These are phyloP conservation scores for Leishmania gerbilli DNA, from an alignment of 208 protist genomes.

Conservation along the genomic window DNA sequence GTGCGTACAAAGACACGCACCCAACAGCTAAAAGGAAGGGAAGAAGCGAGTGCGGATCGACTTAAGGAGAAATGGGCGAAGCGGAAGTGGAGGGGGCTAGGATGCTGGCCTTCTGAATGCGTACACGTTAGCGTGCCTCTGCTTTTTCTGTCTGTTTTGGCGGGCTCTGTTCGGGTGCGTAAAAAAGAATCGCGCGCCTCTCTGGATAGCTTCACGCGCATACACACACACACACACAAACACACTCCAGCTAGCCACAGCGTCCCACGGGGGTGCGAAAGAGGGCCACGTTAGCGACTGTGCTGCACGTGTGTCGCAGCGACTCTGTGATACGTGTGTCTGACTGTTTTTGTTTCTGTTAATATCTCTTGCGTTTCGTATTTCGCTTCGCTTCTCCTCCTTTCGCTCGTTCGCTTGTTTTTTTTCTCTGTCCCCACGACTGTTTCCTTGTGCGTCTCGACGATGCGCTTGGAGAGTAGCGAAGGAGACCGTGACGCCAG, in stretches of 20 bases:
- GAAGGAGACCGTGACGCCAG: neutral
- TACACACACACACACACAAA: neutral
- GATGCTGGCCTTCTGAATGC: neutral
- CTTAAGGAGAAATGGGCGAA: neutral
- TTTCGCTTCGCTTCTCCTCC: neutral
- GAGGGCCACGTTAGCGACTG: neutral
- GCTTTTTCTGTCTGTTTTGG: neutral
- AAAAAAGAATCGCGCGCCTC: neutral
- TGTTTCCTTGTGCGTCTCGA: neutral
- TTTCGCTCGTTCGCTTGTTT: neutral
- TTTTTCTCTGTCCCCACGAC: neutral
- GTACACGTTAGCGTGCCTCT: neutral
- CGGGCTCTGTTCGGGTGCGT: neutral
- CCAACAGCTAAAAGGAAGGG: neutral
- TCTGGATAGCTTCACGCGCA: neutral
- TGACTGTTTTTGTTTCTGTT: neutral
- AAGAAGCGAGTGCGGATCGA: neutral
- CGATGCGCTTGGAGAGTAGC: neutral
- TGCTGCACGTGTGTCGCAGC: neutral
- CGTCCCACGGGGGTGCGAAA: neutral
- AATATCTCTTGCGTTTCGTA: neutral
- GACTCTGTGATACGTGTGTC: neutral
- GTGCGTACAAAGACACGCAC: neutral
- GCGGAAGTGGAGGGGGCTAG: neutral
- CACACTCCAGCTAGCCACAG: neutral